phyloP scores from a whole-genome alignment of 2,329 filamentous ascomycete genomes.

The Aspergillus spinulosporus region DNA sequence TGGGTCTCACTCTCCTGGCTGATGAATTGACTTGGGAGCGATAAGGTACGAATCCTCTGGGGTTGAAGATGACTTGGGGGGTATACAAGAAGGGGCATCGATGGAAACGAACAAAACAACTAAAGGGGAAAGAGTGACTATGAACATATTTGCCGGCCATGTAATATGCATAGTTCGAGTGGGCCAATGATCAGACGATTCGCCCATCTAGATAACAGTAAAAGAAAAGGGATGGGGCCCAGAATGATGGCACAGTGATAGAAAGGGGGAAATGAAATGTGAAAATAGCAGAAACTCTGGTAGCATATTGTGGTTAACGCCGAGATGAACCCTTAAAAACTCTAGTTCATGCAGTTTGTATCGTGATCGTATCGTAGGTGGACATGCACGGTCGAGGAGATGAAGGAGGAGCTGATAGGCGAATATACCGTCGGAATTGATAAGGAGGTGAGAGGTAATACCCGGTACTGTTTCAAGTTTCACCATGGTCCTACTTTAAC shows the following conservation, averaged over 20 bases:
- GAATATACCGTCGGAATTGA: conserved; percentile 6
- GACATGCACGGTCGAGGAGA: conserved; percentile 31
- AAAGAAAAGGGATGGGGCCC: conserved; percentile 2
- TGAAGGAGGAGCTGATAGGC: conserved; percentile 15
- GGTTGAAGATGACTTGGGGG: conserved; percentile 21
- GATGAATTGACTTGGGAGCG: conserved; percentile 11
- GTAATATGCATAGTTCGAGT: conserved; percentile 5
- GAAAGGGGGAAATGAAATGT: conserved; percentile 15
- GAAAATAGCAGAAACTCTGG: conserved; percentile 26
- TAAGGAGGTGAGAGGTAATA: conserved; percentile 15
- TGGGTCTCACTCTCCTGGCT: background rate
- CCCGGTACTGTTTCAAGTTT: conserved; percentile 17
- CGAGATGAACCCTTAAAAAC: conserved; percentile 38
- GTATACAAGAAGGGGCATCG: conserved; percentile 22
- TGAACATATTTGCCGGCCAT: background rate
- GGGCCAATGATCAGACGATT: background rate
- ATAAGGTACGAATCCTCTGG: conserved; percentile 9
- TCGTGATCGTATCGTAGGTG: conserved; percentile 48
- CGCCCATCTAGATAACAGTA: conserved; percentile 13
- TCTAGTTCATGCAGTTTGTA: conserved; percentile 47
- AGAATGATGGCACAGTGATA: conserved; percentile 17
- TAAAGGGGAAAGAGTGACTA: conserved; percentile 16
- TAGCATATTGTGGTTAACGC: conserved; percentile 40
- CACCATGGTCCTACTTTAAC: conserved; percentile 60
- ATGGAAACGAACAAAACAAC: conserved; percentile 13